These are phyloP conservation scores for Casuarina cunninghamiana DNA, from an alignment of 306 rosid genomes.

Conservation along the genomic window DNA sequence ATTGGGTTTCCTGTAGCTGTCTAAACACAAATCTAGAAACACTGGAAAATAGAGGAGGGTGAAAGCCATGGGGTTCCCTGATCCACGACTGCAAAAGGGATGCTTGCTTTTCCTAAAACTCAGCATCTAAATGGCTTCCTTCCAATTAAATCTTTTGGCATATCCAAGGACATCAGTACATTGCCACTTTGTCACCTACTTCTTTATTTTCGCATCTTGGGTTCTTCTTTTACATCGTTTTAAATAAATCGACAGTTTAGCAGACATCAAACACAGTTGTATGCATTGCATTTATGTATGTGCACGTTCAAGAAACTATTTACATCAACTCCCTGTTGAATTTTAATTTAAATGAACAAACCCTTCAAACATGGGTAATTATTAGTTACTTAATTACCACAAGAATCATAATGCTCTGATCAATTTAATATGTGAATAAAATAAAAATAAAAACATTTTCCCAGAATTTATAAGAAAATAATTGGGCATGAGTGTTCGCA, in stretches of 20 bases:
- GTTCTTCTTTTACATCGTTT: too few species aligned
- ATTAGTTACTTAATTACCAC: too few species aligned
- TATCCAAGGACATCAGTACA: not conserved
- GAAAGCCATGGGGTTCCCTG: constrained; percentile 30
- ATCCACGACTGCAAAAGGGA: constrained; percentile 43
- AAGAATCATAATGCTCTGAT: too few species aligned
- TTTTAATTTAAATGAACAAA: too few species aligned
- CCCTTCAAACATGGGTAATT: too few species aligned
- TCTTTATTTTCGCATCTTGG: too few species aligned
- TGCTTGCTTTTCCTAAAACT: constrained; percentile 35
- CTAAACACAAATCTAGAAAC: constrained; percentile 37
- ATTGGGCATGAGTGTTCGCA: constrained; percentile 20
- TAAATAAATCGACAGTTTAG: too few species aligned
- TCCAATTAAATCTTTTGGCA: constrained; percentile 15
- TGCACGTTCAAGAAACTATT: too few species aligned
- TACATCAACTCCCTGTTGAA: too few species aligned
- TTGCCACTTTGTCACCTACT: not conserved
- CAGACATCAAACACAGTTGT: too few species aligned
- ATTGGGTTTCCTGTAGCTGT: constrained; percentile 35
- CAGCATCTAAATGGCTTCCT: constrained; percentile 24
- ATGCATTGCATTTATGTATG: too few species aligned
- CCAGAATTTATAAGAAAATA: not conserved
- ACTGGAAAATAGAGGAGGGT: constrained; percentile 36
- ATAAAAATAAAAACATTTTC: not conserved
- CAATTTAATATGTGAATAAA: too few species aligned